A percentile compares a stretch with the other conserved stretches of the same genome.
phyloP scores from a whole-genome alignment of 148 eudicot genomes.

The Heliosperma pusillum region DNA sequence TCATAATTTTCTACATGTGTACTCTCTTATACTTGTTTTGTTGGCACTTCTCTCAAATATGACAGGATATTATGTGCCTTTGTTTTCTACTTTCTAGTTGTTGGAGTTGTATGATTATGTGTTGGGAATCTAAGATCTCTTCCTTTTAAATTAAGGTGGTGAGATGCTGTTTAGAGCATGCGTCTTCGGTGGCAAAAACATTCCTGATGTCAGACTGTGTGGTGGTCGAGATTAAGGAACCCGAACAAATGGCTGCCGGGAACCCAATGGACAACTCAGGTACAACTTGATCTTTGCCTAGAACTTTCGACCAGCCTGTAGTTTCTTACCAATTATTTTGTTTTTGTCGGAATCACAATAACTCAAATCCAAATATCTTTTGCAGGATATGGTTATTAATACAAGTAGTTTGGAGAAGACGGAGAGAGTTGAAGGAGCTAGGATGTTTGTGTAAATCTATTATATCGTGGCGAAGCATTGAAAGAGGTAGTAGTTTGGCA shows the following conservation, averaged over 20 bases:
- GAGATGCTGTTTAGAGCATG: too few relatives aligned
- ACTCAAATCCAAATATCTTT: neutral
- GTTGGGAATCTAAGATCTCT: too few relatives aligned
- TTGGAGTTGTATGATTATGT: too few relatives aligned
- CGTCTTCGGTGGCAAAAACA: too few relatives aligned
- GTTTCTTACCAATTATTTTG: neutral
- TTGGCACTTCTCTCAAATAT: too few relatives aligned
- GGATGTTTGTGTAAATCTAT: conserved; percentile 23
- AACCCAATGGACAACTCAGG: conserved; percentile 96
- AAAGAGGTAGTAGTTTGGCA: conserved; percentile 9
- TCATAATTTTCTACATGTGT: too few relatives aligned
- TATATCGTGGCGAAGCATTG: conserved; percentile 7
- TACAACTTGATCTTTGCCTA: conserved; percentile 12
- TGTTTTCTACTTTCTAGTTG: too few relatives aligned
- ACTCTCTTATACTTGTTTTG: too few relatives aligned
- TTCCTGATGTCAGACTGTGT: conserved; percentile 95
- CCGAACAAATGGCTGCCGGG: too few relatives aligned
- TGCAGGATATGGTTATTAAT: conserved; percentile 33
- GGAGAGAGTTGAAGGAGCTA: neutral
- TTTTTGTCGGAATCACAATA: neutral
- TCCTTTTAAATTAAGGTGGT: too few relatives aligned
- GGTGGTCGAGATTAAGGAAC: conserved; percentile 88
- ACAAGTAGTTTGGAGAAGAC: conserved; percentile 5
- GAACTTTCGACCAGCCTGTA: neutral
- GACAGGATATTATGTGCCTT: too few relatives aligned